Evolutionary conservation across 2,329 filamentous ascomycete species (phyloP), one percentile per base, ranked within the genome.

Genomic region (Aspergillus felis): DNA sequence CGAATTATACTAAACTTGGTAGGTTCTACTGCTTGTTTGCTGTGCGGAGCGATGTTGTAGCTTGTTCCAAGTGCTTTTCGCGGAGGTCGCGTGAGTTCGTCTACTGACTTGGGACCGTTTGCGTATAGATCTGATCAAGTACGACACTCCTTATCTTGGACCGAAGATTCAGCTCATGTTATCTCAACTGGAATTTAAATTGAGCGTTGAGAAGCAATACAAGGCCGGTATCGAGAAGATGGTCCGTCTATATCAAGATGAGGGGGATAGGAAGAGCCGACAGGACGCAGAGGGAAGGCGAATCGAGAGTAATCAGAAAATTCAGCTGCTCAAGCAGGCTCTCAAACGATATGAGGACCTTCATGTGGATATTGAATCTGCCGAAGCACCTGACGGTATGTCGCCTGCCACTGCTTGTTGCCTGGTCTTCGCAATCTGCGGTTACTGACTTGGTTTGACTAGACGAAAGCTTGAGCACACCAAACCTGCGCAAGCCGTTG

Each of bases 171-270:
- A 99, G 79, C 89, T 97, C 70, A 99, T 99, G 94, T 81, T 99
- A 70, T 96, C 94, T 50, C 94, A 99, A 76, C 88, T 99, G 62
- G 92, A 97, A 76, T 99, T 99, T 81, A 99, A 99, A 79, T 84
- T 99, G 60, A 96, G 94, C 65, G 94, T 99, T 28, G 94, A 99
- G 75, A 96, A 97, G 73, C 94, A 99, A 77, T 99, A 99, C 77
- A 92, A 97, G 64, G 95, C 96, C 71, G 94, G 94, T 61, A 94
- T 99, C 66, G 94, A 99, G 77, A 99, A 99, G 80, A 97, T 99
- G 94, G 91, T 97, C 50, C 91, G 94, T 73, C 82, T 99, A 38
- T 99, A 99, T 72, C 88, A 94, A 72, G 94, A 97, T 84, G 94
- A 97, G 74, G 93, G 94, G 29, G 94, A 99, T 72, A 87, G 92